Conservation (phyloP, 1,284 basidiomycete genomes). For the Moesziomyces parantarcticus region DNA sequence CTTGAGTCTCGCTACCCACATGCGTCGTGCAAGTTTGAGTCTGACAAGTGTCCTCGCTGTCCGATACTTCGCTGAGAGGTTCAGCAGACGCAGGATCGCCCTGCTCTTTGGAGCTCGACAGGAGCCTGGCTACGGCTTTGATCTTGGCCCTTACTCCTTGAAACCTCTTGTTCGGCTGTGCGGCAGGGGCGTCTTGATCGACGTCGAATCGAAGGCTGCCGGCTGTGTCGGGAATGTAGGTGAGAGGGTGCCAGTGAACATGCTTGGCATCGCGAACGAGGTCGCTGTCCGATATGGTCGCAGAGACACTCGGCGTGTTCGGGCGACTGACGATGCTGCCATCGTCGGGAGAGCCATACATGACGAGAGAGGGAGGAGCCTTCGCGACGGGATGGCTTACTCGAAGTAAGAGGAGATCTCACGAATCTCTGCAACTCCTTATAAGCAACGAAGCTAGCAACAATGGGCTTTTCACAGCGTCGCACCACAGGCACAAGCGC, state of each 20-base stretch:
- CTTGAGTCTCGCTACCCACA: no score
- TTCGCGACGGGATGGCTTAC: not conserved
- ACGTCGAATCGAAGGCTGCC: constrained; percentile 6
- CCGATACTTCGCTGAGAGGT: not conserved
- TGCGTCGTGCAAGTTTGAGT: no score
- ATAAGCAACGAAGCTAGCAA: not conserved
- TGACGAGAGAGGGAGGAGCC: constrained; percentile 2
- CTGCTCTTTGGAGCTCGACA: constrained; percentile 9
- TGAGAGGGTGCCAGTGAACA: constrained; percentile 20
- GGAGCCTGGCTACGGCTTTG: constrained; percentile 18
- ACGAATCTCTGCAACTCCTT: not conserved
- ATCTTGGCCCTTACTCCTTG: constrained; percentile 30
- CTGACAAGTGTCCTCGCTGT: not conserved
- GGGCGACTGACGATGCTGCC: constrained; percentile 16
- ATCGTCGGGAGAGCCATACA: constrained; percentile 39
- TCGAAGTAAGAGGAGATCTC: not conserved
- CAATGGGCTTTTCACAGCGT: no score
- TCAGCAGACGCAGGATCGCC: not conserved
- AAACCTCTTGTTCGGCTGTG: constrained; percentile 8
- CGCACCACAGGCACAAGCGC: not conserved
- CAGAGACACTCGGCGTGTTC: constrained; percentile 1
- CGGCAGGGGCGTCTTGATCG: constrained; percentile 1
- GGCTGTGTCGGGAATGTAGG: constrained; percentile 13
- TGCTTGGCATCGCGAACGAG: constrained; percentile 22
- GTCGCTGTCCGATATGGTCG: constrained; percentile 32